Evolutionary conservation across 768 basidiomycete species (phyloP), one percentile per base, ranked within the genome.

Genomic region (Leucocoprinus leucothites): DNA sequence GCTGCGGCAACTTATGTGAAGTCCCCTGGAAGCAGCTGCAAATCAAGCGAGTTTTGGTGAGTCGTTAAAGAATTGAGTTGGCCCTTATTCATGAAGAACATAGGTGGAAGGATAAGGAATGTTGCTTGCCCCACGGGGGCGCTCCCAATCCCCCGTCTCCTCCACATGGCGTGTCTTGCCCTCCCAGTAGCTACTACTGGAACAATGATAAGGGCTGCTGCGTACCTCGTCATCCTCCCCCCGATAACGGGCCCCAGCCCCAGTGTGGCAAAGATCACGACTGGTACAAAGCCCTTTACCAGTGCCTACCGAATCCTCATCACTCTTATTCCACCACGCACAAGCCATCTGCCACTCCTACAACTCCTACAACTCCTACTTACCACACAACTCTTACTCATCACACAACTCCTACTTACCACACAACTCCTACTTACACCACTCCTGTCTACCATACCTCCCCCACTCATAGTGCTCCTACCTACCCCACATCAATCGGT

Each of bases 161-260:
- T n/a, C 81, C 82, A 22, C 68, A 69, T 42, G 78, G 74, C 45
- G 71, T 66, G 22, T 58, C 69, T 11, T 81, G 80, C 67, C 82
- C 80, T 34, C 70, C 73, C 21, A 68, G 66, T 48, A 69, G 64
- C 38, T 77, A 79, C 68, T 81, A 79, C 63, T 85, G 82, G 82
- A 66, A 70, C 57, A 50, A 58, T 3, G 67, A 66, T 21, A 71
- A 79, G 61, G 68, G 72, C 19, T 85, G 81, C 70, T 85, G 83
- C 64, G 73, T 78, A 22, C 84, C 85, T 51, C 66, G 66, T 45
- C 62, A 75, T 58, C 78, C 77, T 14, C 66, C 69, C 34, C 65
- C 70, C 26, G 56, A 65, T 5, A 67, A 69, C 58, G 67, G 67
- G 19, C 78, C 81, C 34, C 67, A 74, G n/a, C 82, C 84, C 42